phyloP scores from a whole-genome alignment of 768 basidiomycete genomes.

The Leccinum boreale region DNA sequence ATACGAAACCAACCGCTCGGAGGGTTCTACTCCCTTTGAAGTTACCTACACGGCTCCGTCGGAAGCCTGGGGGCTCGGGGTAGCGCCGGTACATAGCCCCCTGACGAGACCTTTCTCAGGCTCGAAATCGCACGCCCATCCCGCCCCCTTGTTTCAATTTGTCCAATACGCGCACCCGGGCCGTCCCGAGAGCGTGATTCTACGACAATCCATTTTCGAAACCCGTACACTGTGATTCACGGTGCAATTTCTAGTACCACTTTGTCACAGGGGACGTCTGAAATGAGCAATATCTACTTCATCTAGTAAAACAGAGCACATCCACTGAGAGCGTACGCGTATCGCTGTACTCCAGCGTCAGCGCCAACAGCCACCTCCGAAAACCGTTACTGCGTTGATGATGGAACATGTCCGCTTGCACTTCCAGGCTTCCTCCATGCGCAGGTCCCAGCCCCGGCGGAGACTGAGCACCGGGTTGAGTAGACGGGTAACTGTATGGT shows the following conservation, averaged over 20 bases:
- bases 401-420: constrained; percentile 14
- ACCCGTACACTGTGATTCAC: not conserved
- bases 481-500: constrained; percentile 16
- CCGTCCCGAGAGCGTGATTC: too few species aligned
- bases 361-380: constrained; percentile 27
- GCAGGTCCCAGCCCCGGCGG: constrained; percentile 10
- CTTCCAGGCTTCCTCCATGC: constrained; percentile 22
- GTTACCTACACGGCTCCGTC: too few species aligned
- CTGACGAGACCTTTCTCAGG: too few species aligned
- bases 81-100: too few species aligned
- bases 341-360: constrained; percentile 19
- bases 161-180: too few species aligned
- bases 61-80: too few species aligned
- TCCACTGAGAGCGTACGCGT: constrained; percentile 19
- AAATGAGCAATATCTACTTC: not conserved
- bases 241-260: not conserved
- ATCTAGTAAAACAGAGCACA: constrained; percentile 15
- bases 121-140: too few species aligned
- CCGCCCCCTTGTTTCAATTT: too few species aligned
- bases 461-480: constrained; percentile 15
- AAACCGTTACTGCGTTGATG: constrained; percentile 25
- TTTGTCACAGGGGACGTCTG: not conserved
- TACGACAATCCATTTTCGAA: too few species aligned
- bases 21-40: too few species aligned
- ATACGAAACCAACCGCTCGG: too few species aligned